Evolutionary conservation across 2,329 filamentous ascomycete genomes (phyloP).

Genomic region (Aspergillus sp.): DNA sequence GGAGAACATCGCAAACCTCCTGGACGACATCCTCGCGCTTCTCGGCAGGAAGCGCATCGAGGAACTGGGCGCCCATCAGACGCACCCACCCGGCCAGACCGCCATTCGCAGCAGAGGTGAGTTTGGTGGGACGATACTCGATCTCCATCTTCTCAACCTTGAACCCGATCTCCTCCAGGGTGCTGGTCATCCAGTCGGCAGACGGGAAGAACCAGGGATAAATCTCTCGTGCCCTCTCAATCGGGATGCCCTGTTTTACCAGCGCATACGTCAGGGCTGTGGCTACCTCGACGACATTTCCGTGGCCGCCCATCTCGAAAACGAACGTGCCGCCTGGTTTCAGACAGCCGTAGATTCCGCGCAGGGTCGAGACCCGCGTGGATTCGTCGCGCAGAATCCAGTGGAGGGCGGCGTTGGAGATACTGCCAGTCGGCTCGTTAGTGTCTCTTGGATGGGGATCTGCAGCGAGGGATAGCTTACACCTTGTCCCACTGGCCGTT

Average conservation of each 20-base stretch:
- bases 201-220: constrained; percentile 74
- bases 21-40: constrained; percentile 53
- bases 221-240: constrained; percentile 49
- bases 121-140: constrained; percentile 63
- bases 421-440: constrained; percentile 12
- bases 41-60: constrained; percentile 53
- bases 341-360: constrained; percentile 52
- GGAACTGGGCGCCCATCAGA: constrained; percentile 60
- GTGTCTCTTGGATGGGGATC: background rate
- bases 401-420: constrained; percentile 67
- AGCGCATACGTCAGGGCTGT: constrained; percentile 57
- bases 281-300: constrained; percentile 65
- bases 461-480: constrained; percentile 27
- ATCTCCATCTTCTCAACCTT: constrained; percentile 56
- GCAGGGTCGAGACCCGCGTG: constrained; percentile 54
- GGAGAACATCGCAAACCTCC: constrained; percentile 56
- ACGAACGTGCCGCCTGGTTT: constrained; percentile 58
- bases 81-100: constrained; percentile 66
- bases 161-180: constrained; percentile 42
- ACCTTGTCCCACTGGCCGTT: constrained; percentile 50
- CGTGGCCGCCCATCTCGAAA: constrained; percentile 71
- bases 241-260: constrained; percentile 48
- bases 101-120: constrained; percentile 43
- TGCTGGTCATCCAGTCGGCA: constrained; percentile 54
- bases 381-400: constrained; percentile 58